These are phyloP conservation scores for Fusarium pseudocircinatum DNA, from an alignment of 2,329 filamentous ascomycete genomes.

Conservation along the genomic window DNA sequence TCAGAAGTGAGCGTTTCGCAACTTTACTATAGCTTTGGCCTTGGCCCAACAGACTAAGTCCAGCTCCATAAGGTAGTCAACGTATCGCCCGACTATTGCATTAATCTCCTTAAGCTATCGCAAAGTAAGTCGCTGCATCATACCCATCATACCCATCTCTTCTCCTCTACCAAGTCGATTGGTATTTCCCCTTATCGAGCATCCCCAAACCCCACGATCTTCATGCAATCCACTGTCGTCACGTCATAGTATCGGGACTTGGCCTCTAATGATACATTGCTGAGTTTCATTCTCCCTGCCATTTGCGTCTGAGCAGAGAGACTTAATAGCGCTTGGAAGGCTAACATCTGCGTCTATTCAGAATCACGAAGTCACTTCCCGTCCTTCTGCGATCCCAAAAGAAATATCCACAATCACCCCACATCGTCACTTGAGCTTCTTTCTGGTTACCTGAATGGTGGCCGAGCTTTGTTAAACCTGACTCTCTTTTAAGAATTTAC, in stretches of 20 bases:
- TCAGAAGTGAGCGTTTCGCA: slow-evolving; percentile 34
- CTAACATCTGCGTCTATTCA: slow-evolving; percentile 15
- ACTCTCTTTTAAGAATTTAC: slow-evolving; percentile 40
- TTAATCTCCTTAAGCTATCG: slow-evolving; percentile 16
- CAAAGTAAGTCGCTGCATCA: slow-evolving; percentile 31
- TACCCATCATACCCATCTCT: slow-evolving; percentile 3
- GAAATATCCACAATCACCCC: slow-evolving; percentile 14
- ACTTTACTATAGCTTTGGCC: slow-evolving; percentile 29
- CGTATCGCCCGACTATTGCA: slow-evolving; percentile 30
- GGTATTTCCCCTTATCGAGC: slow-evolving; percentile 19
- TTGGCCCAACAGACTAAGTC: slow-evolving; percentile 19
- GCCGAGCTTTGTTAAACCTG: slow-evolving; percentile 30
- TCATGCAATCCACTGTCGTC: slow-evolving; percentile 31
- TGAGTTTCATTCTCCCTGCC: not conserved
- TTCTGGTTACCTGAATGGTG: slow-evolving; percentile 41
- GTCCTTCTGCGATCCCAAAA: slow-evolving; percentile 27
- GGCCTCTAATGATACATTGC: slow-evolving; percentile 31
- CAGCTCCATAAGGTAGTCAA: slow-evolving; percentile 13
- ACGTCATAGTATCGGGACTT: slow-evolving; percentile 38
- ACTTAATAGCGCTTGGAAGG: slow-evolving; percentile 5
- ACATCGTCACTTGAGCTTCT: slow-evolving; percentile 29
- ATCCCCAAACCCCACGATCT: slow-evolving; percentile 18
- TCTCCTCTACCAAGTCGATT: not conserved
- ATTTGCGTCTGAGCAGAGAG: not conserved
- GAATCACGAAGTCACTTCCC: slow-evolving; percentile 15